Evolutionary conservation across 306 rosid species (phyloP), one percentile per base, ranked within the genome.

Genomic region (Ormosia emarginata): DNA sequence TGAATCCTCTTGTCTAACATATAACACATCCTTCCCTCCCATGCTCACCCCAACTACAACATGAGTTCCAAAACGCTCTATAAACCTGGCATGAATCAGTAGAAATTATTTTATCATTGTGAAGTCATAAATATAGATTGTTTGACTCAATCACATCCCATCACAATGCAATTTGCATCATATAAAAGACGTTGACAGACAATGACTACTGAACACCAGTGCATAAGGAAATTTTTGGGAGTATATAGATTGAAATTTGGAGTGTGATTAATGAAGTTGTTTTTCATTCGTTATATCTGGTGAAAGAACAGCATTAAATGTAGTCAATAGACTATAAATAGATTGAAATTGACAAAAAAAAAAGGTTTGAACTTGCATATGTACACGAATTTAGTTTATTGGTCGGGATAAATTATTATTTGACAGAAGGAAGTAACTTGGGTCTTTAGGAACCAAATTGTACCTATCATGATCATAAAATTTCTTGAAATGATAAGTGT

Each of bases 1-100:
- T 67, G 94, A 72, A 85, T 85, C 91, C 83, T 86, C 92, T 81
- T 94, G 95, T 82, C 92, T 92, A 90, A 92, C 74, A 75, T 89
- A 94, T 76, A 94, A 78, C 72, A 92, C 94, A 86, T 94, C 95
- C 86, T 92, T 92, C 75, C 97, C 98, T 75, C 98, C 98, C 94
- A 94, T 94, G 90, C 88, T 91, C 77, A 94, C 91, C 53, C 98
- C 95, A 78, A 88, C 93, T 73, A 94, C 85, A 71, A 94, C 88
- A 82, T 94, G 97, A 75, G 98, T 94, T 81, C 98, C 98, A 71
- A 89, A 94, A 43, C 79, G 86, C 47, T 88, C 88, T 83, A 94
- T 90, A 85, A 94, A 92, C 91, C 98, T 94, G 83, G 76, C 85
- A 84, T 46, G 66, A 80, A 70, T 77, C 63, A 30, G 33, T 9